A percentile compares a stretch with the other conserved stretches of the same genome.
Conservation (phyloP, 768 basidiomycete genomes). For the Ramaria sp. region DNA sequence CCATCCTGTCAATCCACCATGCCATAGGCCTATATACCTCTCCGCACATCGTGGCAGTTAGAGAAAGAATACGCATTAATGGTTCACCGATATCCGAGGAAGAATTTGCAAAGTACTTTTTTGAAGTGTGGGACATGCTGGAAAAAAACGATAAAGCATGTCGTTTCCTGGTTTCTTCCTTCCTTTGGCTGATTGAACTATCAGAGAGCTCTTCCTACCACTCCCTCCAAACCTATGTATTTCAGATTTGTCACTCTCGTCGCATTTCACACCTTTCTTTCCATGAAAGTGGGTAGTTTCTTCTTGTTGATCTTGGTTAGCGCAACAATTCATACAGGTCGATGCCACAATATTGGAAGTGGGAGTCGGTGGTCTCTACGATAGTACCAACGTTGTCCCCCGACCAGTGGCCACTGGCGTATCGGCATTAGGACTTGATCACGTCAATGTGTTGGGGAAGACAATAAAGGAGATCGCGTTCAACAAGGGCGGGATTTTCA, state of each 20-base stretch:
- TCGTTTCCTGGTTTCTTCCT: constrained; percentile 1
- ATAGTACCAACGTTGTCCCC: constrained; percentile 94
- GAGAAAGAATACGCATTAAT: constrained; percentile 92
- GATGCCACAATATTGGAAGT: constrained; percentile 93
- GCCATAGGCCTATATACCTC: constrained; percentile 84
- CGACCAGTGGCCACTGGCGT: constrained; percentile 84
- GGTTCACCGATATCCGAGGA: constrained; percentile 84
- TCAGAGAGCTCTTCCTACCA: constrained; percentile 39
- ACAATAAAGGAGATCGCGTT: constrained; percentile 83
- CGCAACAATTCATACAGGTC: constrained; percentile 29
- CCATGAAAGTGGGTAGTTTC: constrained; percentile 38
- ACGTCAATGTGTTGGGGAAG: constrained; percentile 77
- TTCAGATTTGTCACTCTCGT: constrained; percentile 90
- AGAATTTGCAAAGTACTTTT: constrained; percentile 84
- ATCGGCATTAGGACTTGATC: constrained; percentile 87
- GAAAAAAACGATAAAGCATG: constrained; percentile 51
- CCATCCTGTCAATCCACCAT: background rate
- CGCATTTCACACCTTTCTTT: constrained; percentile 83
- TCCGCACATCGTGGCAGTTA: constrained; percentile 90
- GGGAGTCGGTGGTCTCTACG: constrained; percentile 87
- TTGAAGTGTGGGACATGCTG: constrained; percentile 88
- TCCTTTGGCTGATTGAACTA: background rate
- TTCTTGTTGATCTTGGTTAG: background rate
- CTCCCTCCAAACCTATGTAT: constrained; percentile 76
- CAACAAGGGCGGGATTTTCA: constrained; percentile 97